Percentiles rank a stretch among this genome's conserved stretches.
Conservation (phyloP, 2,329 filamentous ascomycete genomes). For the Coniochaeta pulveracea region DNA sequence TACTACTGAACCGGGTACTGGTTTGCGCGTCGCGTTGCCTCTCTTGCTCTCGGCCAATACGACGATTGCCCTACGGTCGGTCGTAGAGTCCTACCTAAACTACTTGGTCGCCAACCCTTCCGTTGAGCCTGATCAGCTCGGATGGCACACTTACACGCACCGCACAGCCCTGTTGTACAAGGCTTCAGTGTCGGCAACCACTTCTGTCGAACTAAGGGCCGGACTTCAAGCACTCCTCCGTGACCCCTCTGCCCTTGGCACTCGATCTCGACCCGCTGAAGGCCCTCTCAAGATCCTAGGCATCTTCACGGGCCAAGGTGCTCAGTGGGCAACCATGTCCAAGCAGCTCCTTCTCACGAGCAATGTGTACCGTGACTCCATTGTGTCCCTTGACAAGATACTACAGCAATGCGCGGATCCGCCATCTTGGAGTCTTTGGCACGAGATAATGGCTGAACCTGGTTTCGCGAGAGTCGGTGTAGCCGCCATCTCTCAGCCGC, state of each 20-base stretch:
- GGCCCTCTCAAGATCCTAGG: conserved; percentile 14
- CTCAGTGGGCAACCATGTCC: conserved; percentile 31
- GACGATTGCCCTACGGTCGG: conserved; percentile 18
- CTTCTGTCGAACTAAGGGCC: conserved; percentile 11
- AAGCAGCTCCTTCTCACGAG: conserved; percentile 17
- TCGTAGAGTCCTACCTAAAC: conserved; percentile 15
- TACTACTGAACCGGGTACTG: neutral
- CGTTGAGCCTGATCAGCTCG: conserved; percentile 12
- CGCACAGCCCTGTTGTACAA: conserved; percentile 21
- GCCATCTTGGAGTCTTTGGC: conserved; percentile 20
- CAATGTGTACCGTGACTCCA: conserved; percentile 19
- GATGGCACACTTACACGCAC: conserved; percentile 19
- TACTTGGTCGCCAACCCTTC: conserved; percentile 14
- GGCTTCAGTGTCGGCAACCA: conserved; percentile 15
- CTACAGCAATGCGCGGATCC: conserved; percentile 14
- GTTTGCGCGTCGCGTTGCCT: conserved; percentile 15
- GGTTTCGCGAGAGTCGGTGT: conserved; percentile 19
- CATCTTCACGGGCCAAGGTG: conserved; percentile 33
- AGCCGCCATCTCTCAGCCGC: conserved; percentile 33
- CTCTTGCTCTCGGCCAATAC: conserved; percentile 26
- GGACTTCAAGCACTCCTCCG: conserved; percentile 15
- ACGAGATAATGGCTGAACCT: conserved; percentile 19
- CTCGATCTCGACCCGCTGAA: conserved; percentile 11
- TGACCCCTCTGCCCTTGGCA: conserved; percentile 8
- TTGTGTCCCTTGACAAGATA: conserved; percentile 20